phyloP scores from a whole-genome alignment of 192 early-diverging fungal genomes.

The Coemansia sp. region DNA sequence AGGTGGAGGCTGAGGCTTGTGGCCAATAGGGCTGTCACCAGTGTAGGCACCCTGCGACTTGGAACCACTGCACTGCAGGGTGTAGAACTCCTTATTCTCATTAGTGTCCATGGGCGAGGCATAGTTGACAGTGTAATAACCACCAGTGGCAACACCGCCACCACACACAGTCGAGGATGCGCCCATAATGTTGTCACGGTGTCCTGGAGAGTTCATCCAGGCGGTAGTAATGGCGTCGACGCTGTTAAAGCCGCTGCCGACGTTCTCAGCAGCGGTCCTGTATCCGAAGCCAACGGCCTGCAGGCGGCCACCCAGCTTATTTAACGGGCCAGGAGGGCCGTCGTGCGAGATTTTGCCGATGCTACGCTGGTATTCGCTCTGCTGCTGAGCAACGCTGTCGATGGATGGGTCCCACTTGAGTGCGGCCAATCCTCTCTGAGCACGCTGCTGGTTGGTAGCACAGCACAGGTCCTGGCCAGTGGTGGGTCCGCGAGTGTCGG shows the following conservation, averaged over 20 bases:
- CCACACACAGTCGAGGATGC: constrained; percentile 53
- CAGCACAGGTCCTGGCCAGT: constrained; percentile 49
- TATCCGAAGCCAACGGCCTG: constrained; percentile 14
- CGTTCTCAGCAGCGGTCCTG: constrained; percentile 49
- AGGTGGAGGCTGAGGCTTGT: constrained; percentile 12
- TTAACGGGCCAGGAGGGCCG: constrained; percentile 10
- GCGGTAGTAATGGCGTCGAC: constrained; percentile 21
- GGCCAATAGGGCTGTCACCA: constrained; percentile 12
- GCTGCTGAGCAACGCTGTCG: constrained; percentile 27
- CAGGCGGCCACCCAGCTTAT: constrained; percentile 29
- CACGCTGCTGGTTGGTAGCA: constrained; percentile 43
- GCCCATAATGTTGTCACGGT: constrained; percentile 56
- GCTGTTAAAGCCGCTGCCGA: constrained; percentile 25
- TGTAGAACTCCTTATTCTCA: constrained; percentile 26
- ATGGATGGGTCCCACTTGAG: constrained; percentile 36
- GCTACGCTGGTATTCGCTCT: constrained; percentile 28
- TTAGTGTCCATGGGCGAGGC: constrained; percentile 32
- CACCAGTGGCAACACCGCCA: constrained; percentile 33
- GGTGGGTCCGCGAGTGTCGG: constrained; percentile 23
- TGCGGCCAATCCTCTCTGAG: constrained; percentile 4
- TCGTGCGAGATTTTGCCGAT: constrained; percentile 20
- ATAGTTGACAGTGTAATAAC: constrained; percentile 43
- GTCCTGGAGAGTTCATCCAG: constrained; percentile 57
- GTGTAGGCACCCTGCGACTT: constrained; percentile 30
- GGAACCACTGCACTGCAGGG: constrained; percentile 31